These are phyloP conservation scores for Yarrowia yakushimensis DNA, from an alignment of 805 yeast genomes.

Conservation along the genomic window DNA sequence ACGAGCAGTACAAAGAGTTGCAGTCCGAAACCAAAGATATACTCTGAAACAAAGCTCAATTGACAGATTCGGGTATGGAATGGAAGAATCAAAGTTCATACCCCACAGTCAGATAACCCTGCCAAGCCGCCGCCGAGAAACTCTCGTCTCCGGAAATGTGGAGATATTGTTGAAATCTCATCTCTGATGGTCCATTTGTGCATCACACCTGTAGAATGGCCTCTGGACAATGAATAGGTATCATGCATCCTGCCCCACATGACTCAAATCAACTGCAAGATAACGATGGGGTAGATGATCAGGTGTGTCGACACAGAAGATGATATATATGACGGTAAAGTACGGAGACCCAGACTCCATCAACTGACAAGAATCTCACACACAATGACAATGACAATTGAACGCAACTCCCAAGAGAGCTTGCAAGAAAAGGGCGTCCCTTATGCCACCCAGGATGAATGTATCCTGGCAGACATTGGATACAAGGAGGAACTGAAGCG, in stretches of 20 bases:
- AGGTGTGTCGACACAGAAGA: neutral
- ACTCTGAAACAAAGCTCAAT: neutral
- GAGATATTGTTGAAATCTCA: neutral
- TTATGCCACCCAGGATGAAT: conserved; percentile 33
- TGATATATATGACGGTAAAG: neutral
- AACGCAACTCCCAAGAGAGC: conserved; percentile 14
- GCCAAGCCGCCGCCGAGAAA: conserved; percentile 4
- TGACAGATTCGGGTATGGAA: neutral
- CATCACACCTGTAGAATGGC: neutral
- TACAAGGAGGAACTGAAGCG: conserved; percentile 66
- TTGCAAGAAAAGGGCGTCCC: conserved; percentile 18
- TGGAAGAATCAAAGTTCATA: neutral
- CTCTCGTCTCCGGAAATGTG: neutral
- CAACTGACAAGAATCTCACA: neutral
- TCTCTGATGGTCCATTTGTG: conserved; percentile 1
- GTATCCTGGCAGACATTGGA: conserved; percentile 50
- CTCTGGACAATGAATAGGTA: neutral
- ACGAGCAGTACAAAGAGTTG: neutral
- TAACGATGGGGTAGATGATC: conserved; percentile 17
- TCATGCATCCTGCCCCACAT: conserved; percentile 8
- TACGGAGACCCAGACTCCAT: neutral
- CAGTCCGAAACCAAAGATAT: neutral
- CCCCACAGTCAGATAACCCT: conserved; percentile 17
- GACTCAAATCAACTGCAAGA: conserved; percentile 6
- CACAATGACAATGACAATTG: neutral